Base-by-base conservation (phyloP, 2,329 filamentous ascomycete genomes). In the Penicillium sp. region DNA sequence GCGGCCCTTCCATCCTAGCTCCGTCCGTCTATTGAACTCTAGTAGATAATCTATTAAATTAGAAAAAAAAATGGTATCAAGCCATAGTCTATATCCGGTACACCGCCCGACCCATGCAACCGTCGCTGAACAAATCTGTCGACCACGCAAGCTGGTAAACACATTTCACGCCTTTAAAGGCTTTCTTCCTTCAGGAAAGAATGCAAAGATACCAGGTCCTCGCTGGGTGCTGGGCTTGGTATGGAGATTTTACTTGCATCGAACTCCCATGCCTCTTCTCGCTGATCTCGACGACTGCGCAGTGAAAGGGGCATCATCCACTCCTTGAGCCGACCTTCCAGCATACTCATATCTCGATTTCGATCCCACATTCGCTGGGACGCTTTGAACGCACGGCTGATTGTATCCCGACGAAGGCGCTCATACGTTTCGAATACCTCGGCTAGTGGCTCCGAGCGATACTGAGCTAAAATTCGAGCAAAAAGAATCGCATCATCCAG, bases 401-500 rank as follows among this genome's bases (percentile, higher is more conserved):
- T 70, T 8, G 66, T 68, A 9, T 68, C 59, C 9, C 74, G 65
- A 10, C 74, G 69, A 4, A 75, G 52, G 12, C 55, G 50, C 45
- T 76, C 73, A 53, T 75, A 76, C 2, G 65, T 63, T n/a, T 65
- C 56, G 51, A 76, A 75, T 0, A 65, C 63, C 13, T 69, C 64
- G 3, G 53, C 42, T 9, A 72, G 54, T 2, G 70, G 67, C 18
- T 70, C 65, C 16, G 61, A 56, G 13, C 69, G 61, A 51, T 74
- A 69, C 6, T 65, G 58, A 1, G 67, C 56, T 1, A 78, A 53
- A 15, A 73, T 66, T 1, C 73, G 70, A 12, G 74, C 70, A 50
- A 78, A 70, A 0, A 77, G 57, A 23, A 78, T 72, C 1, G 71
- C 71, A 49, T 78, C 76, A 52, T 78, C 76, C 5, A 78, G 65